phyloP scores from a whole-genome alignment of 345 rosid species.

The Populus tremula region DNA sequence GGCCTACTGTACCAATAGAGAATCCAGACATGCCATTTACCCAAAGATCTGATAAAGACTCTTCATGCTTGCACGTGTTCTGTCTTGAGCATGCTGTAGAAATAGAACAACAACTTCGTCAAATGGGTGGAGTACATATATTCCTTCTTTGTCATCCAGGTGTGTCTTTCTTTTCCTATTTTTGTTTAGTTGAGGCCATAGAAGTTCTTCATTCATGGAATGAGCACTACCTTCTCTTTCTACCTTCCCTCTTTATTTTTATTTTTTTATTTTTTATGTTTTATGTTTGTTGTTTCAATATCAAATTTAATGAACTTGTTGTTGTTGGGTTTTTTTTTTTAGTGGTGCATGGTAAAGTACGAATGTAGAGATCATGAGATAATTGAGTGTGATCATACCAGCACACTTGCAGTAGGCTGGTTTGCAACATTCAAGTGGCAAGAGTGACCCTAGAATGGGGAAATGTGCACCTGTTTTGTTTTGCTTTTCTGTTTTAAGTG shows the following conservation, averaged over 20 bases:
- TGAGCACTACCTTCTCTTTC: not conserved
- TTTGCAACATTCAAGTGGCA: not conserved
- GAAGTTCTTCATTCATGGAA: not conserved
- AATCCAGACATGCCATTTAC: conserved; percentile 34
- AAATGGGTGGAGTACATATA: conserved; percentile 75
- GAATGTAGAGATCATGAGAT: not conserved
- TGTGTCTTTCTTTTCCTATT: conserved; percentile 16
- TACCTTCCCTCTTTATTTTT: not conserved
- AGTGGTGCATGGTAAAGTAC: not conserved
- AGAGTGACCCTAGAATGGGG: not conserved
- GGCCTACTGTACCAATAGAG: conserved; percentile 25
- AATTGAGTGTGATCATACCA: not conserved
- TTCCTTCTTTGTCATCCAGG: conserved; percentile 93
- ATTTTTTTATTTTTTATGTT: no score
- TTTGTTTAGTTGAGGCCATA: not conserved
- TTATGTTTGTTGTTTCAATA: not conserved
- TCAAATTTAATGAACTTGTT: not conserved
- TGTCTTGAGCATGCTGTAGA: conserved; percentile 98
- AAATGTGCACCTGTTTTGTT: not conserved
- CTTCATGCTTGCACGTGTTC: conserved; percentile 80
- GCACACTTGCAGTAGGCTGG: not conserved
- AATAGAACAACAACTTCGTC: conserved; percentile 73
- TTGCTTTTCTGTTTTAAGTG: not conserved
- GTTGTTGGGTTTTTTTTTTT: not conserved
- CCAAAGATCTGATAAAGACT: conserved; percentile 62